phyloP scores from a whole-genome alignment of 768 basidiomycete species.

The Erythrobasidium yunnanense region DNA sequence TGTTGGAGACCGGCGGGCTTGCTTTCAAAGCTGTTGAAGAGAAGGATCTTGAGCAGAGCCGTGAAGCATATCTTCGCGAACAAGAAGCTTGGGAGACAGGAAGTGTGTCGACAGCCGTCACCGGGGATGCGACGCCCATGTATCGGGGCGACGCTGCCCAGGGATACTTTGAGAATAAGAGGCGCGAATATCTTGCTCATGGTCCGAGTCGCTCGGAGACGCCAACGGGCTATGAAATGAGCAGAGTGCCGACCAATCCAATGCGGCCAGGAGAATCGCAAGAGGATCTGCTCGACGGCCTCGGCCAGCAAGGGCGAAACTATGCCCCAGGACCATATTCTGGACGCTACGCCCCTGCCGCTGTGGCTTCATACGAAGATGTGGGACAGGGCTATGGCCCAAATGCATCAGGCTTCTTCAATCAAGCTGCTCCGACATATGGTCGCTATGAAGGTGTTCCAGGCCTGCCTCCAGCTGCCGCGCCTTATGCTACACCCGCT shows the following conservation, averaged over 20 bases:
- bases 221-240: slow-evolving; percentile 6
- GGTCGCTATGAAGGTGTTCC: not conserved
- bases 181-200: slow-evolving; percentile 27
- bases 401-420: not conserved
- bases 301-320: not conserved
- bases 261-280: not conserved
- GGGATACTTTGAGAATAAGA: slow-evolving; percentile 12
- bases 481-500: not conserved
- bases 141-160: not conserved
- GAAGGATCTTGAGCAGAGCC: slow-evolving; percentile 29
- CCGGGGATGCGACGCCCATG: slow-evolving; percentile 9
- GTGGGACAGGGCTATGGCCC: not conserved
- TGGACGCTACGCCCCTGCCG: not conserved
- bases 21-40: slow-evolving; percentile 39
- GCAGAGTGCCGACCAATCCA: not conserved
- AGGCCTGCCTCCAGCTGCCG: not conserved
- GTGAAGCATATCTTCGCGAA: slow-evolving; percentile 19
- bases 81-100: slow-evolving; percentile 32
- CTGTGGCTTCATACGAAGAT: not conserved
- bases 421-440: too few species aligned
- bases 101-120: slow-evolving; percentile 21
- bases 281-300: slow-evolving; percentile 16
- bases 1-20: slow-evolving; percentile 36
- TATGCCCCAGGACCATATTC: not conserved
- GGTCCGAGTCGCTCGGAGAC: slow-evolving; percentile 21